Conservation (phyloP, 2,329 filamentous ascomycete species). For the Amauroascus verrucosus region DNA sequence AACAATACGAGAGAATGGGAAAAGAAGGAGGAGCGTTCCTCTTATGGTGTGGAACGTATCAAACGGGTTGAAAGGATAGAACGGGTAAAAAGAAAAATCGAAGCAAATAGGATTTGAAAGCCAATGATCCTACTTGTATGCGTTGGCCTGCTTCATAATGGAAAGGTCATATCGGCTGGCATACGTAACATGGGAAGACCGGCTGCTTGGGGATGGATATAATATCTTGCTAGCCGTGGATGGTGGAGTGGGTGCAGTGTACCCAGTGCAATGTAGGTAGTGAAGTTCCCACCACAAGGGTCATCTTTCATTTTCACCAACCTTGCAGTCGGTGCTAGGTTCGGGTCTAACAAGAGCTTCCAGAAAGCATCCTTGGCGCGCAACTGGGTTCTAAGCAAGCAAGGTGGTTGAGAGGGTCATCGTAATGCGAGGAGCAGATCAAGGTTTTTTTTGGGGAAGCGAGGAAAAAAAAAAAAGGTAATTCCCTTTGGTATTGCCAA, state of each 20-base stretch:
- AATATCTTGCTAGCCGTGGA: not conserved
- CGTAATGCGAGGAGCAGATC: not conserved
- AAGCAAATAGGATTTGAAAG: not conserved
- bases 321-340: not conserved
- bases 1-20: not conserved
- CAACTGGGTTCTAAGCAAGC: not conserved
- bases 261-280: not conserved
- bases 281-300: not conserved
- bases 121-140: not conserved
- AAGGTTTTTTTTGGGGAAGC: not conserved
- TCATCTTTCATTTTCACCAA: not conserved
- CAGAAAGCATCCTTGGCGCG: conserved; percentile 7
- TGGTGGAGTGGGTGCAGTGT: conserved; percentile 6
- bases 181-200: conserved; percentile 11
- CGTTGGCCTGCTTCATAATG: conserved; percentile 1
- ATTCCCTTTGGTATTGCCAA: not conserved
- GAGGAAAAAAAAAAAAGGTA: not conserved
- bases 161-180: conserved; percentile 1
- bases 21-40: not conserved
- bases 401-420: not conserved
- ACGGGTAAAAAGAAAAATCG: not conserved
- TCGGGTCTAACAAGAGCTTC: conserved; percentile 6
- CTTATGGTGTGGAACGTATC: not conserved
- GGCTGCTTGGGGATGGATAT: conserved; percentile 3
- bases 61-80: not conserved